Evolutionary conservation across 768 basidiomycete genomes (phyloP).

Genomic region (Termitomyces sp.): DNA sequence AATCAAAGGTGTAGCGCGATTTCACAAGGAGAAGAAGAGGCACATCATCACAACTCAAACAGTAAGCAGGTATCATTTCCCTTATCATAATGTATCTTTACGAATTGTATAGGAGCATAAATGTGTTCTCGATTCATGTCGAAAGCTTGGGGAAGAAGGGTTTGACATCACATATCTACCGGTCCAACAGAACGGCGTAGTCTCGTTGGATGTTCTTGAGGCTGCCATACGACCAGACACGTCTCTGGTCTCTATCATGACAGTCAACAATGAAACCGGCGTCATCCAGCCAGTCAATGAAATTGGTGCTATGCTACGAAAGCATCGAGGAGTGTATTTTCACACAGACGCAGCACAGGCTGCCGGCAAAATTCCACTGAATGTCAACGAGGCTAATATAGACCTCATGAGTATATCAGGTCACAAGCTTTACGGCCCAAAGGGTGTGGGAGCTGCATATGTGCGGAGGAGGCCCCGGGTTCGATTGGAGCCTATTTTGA

Average conservation of each 20-base stretch:
- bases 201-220: slow-evolving; percentile 76
- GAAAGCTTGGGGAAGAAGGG: slow-evolving; percentile 92
- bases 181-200: slow-evolving; percentile 78
- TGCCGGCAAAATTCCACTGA: slow-evolving; percentile 82
- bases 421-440: slow-evolving; percentile 98
- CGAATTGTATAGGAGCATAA: slow-evolving; percentile 77
- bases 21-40: slow-evolving; percentile 88
- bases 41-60: slow-evolving; percentile 96
- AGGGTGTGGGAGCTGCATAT: slow-evolving; percentile 93
- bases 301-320: slow-evolving; percentile 81
- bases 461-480: slow-evolving; percentile 91
- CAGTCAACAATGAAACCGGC: slow-evolving; percentile 98
- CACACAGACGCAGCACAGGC: slow-evolving; percentile 99
- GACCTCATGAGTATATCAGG: slow-evolving; percentile 96
- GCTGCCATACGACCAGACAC: slow-evolving; percentile 89
- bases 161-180: slow-evolving; percentile 99
- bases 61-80: slow-evolving; percentile 36
- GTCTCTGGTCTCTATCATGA: slow-evolving; percentile 95
- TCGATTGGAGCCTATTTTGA: slow-evolving; percentile 89
- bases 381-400: slow-evolving; percentile 93
- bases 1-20: slow-evolving; percentile 94
- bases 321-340: slow-evolving; percentile 88
- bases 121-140: slow-evolving; percentile 97
- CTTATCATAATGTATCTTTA: neutral
- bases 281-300: slow-evolving; percentile 97